Percentiles rank a stretch among this genome's conserved stretches.
phyloP scores from a whole-genome alignment of 2,329 filamentous ascomycete species.

The Cladophialophora carrionii region DNA sequence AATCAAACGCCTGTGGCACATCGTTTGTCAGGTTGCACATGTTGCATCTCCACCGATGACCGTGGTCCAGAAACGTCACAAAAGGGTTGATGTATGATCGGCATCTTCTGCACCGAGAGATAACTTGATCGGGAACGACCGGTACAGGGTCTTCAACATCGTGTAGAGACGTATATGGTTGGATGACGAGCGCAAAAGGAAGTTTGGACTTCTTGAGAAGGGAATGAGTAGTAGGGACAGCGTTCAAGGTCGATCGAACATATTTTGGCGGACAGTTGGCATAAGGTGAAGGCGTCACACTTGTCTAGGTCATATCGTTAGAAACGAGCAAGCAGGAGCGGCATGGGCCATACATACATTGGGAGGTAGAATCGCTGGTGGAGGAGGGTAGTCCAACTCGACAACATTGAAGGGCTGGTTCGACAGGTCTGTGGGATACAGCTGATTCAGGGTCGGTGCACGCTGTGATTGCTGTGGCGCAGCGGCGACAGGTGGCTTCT shows the following conservation, averaged over 20 bases:
- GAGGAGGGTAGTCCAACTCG: conserved; percentile 88
- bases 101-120: conserved; percentile 93
- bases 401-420: conserved; percentile 92
- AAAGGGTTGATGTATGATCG: conserved; percentile 98
- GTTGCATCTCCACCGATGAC: conserved; percentile 97
- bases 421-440: conserved; percentile 88
- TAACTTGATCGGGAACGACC: conserved; percentile 93
- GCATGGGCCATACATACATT: conserved; percentile 67
- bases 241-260: conserved; percentile 91
- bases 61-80: conserved; percentile 93
- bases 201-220: conserved; percentile 96
- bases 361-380: conserved; percentile 84
- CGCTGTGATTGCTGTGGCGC: conserved; percentile 52
- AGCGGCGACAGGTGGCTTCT: conserved; percentile 53
- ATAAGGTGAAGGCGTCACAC: conserved; percentile 85
- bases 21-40: conserved; percentile 99
- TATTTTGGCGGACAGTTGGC: conserved; percentile 94
- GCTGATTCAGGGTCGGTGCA: conserved; percentile 67
- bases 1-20: conserved; percentile 98
- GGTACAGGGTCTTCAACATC: conserved; percentile 90
- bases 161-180: conserved; percentile 90
- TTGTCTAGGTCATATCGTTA: conserved; percentile 65
- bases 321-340: conserved; percentile 6
- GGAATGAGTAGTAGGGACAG: conserved; percentile 87
- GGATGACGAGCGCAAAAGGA: conserved; percentile 92